These are phyloP conservation scores for Solanum hybrid DNA, from an alignment of 305 asterid genomes.

Conservation along the genomic window DNA sequence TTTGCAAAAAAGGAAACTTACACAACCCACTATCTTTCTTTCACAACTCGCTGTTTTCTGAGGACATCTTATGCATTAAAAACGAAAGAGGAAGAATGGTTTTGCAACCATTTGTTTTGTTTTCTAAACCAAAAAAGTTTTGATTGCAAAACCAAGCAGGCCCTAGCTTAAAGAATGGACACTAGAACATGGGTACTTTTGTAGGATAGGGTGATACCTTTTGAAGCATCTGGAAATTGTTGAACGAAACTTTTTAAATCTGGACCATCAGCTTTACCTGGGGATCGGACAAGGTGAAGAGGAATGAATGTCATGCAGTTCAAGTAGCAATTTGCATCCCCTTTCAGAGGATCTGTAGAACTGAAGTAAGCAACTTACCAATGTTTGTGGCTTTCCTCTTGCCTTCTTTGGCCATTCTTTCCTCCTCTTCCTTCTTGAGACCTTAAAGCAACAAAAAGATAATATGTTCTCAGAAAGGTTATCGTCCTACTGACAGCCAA, in stretches of 20 bases:
- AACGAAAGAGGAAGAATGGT: background rate
- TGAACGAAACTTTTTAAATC: slow-evolving; percentile 58
- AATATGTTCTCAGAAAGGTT: background rate
- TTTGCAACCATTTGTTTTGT: background rate
- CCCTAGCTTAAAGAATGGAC: background rate
- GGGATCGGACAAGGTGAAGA: background rate
- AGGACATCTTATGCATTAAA: background rate
- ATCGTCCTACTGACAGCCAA: background rate
- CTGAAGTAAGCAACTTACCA: slow-evolving; percentile 39
- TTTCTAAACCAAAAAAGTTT: background rate
- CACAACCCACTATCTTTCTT: background rate
- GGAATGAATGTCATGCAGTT: background rate
- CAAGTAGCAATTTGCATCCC: background rate
- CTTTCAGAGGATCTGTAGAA: background rate
- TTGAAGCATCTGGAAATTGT: slow-evolving; percentile 62
- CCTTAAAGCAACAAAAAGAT: slow-evolving; percentile 27
- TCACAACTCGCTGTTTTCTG: background rate
- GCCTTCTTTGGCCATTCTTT: slow-evolving; percentile 53
- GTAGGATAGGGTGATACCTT: slow-evolving; percentile 37
- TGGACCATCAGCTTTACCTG: slow-evolving; percentile 70
- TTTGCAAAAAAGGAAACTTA: background rate
- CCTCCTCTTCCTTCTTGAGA: slow-evolving; percentile 89
- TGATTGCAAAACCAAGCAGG: background rate
- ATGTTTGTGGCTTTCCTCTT: slow-evolving; percentile 27
- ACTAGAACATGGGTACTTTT: background rate